A percentile compares a stretch with the other conserved stretches of the same genome.
Conservation (phyloP, 768 basidiomycete species). For the Russula emetica region DNA sequence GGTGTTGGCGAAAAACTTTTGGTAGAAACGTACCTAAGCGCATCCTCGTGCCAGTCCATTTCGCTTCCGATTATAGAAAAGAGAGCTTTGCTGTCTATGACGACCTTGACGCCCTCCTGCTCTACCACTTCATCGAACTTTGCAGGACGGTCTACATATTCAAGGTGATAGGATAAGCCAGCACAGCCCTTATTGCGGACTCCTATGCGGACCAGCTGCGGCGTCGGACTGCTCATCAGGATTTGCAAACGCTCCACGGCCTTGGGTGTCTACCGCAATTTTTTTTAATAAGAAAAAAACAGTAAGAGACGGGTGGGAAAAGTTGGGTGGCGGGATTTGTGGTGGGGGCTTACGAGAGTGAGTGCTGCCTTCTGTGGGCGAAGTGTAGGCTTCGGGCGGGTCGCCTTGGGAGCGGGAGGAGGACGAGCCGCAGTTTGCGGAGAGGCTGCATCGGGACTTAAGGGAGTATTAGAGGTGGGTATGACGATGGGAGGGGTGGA, state of each 20-base stretch:
- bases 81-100: constrained; percentile 94
- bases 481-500: constrained; percentile 52
- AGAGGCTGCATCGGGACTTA: constrained; percentile 58
- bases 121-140: constrained; percentile 96
- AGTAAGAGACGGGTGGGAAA: background rate
- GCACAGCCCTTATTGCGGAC: constrained; percentile 98
- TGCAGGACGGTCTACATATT: constrained; percentile 86
- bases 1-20: background rate
- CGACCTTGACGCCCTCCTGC: constrained; percentile 89
- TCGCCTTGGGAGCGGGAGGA: constrained; percentile 60
- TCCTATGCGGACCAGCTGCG: constrained; percentile 90
- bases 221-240: constrained; percentile 78
- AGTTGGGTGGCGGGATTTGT: background rate
- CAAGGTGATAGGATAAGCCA: constrained; percentile 84
- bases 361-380: constrained; percentile 74
- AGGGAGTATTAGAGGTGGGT: constrained; percentile 40
- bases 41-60: constrained; percentile 98
- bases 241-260: constrained; percentile 69
- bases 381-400: constrained; percentile 60
- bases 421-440: constrained; percentile 71
- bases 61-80: constrained; percentile 98
- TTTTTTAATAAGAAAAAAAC: background rate
- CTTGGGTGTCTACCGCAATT: constrained; percentile 74
- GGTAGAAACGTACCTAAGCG: constrained; percentile 61
- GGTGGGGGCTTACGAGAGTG: constrained; percentile 52